Conservation (phyloP, 148 eudicot species). For the Fagopyrum tataricum region DNA sequence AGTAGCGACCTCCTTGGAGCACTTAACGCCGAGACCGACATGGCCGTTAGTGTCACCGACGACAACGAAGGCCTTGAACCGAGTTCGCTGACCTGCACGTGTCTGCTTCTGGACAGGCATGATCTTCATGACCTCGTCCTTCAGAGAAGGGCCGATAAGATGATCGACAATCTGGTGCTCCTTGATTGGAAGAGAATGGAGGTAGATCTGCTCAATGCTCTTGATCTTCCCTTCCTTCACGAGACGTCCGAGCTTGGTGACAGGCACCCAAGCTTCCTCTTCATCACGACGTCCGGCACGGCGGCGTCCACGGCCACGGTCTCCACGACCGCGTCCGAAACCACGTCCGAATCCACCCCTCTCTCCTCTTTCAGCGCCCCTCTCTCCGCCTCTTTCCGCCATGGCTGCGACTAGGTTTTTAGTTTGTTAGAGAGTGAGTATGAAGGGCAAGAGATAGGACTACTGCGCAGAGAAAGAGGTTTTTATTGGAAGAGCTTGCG, state of each 20-base stretch:
- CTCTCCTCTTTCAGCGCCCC: neutral
- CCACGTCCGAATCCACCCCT: conserved; percentile 3
- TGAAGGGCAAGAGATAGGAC: neutral
- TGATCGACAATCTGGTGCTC: conserved; percentile 69
- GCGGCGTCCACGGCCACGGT: conserved; percentile 51
- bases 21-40: conserved; percentile 78
- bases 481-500: neutral
- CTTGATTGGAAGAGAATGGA: conserved; percentile 78
- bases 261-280: conserved; percentile 71
- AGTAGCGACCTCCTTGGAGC: conserved; percentile 78
- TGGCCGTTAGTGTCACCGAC: conserved; percentile 74
- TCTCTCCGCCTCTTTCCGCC: conserved; percentile 7
- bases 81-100: conserved; percentile 74
- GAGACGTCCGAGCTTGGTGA: conserved; percentile 67
- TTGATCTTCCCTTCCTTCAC: conserved; percentile 49
- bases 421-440: neutral
- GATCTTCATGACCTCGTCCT: conserved; percentile 89
- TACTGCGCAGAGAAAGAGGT: no score
- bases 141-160: conserved; percentile 40
- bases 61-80: conserved; percentile 86
- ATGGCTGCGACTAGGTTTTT: neutral
- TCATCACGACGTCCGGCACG: conserved; percentile 56
- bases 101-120: conserved; percentile 95
- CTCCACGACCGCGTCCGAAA: conserved; percentile 15
- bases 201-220: conserved; percentile 64